A percentile compares a stretch with the other conserved stretches of the same genome.
phyloP scores from a whole-genome alignment of 2,329 filamentous ascomycete genomes.

The Amylocarpus encephaloides region DNA sequence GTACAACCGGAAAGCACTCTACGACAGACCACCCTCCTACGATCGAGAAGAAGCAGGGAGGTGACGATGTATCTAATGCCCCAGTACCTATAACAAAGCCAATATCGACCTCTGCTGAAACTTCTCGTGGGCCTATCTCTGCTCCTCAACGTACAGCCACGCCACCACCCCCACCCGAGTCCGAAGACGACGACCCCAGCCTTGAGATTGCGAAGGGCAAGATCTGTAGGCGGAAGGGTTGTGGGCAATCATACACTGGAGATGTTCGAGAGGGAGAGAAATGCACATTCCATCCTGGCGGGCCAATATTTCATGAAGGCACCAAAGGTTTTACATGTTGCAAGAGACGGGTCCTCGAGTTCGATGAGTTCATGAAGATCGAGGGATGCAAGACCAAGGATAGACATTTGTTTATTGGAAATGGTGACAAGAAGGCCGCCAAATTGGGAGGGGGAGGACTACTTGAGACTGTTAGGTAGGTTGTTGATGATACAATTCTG shows the following conservation, averaged over 20 bases:
- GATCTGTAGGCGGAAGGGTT: slow-evolving; percentile 72
- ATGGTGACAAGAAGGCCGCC: slow-evolving; percentile 57
- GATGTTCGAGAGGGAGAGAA: slow-evolving; percentile 60
- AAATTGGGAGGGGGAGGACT: slow-evolving; percentile 59
- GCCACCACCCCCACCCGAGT: slow-evolving; percentile 60
- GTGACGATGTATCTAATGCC: slow-evolving; percentile 31
- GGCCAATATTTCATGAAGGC: slow-evolving; percentile 92
- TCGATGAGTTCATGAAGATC: slow-evolving; percentile 97
- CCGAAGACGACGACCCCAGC: slow-evolving; percentile 78
- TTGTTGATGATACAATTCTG: slow-evolving; percentile 8
- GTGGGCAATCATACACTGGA: slow-evolving; percentile 59
- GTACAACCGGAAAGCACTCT: slow-evolving; percentile 88
- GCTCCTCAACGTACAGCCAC: slow-evolving; percentile 37
- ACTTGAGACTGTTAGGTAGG: slow-evolving; percentile 69
- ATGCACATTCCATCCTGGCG: slow-evolving; percentile 84
- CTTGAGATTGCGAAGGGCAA: slow-evolving; percentile 67
- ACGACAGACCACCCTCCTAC: slow-evolving; percentile 67
- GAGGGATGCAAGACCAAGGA: slow-evolving; percentile 80
- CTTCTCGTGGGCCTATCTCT: slow-evolving; percentile 38
- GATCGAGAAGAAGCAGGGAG: slow-evolving; percentile 51
- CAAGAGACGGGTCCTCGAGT: slow-evolving; percentile 89
- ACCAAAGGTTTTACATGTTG: slow-evolving; percentile 98
- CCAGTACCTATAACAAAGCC: slow-evolving; percentile 39
- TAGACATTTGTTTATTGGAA: slow-evolving; percentile 79
- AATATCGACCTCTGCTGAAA: slow-evolving; percentile 41